Conservation (phyloP, 2,329 filamentous ascomycete species). For the Volutella citrinella region DNA sequence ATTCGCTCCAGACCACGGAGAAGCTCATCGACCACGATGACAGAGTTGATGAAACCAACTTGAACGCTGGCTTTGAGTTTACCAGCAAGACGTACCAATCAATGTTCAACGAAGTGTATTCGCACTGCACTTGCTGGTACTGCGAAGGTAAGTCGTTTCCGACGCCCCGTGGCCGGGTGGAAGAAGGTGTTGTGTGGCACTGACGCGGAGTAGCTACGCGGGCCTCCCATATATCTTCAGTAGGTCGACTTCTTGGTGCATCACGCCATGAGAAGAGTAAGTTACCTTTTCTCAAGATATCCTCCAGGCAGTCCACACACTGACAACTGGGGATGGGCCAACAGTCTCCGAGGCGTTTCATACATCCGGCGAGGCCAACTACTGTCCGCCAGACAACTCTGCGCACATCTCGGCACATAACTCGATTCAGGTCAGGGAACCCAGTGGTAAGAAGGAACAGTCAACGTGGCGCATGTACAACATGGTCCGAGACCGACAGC, state of each 20-base stretch:
- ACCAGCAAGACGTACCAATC: slow-evolving; percentile 70
- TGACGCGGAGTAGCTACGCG: too few relatives aligned
- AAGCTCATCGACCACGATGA: slow-evolving; percentile 80
- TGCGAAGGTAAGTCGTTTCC: too few relatives aligned
- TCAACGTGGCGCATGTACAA: too few relatives aligned
- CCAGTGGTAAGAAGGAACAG: too few relatives aligned
- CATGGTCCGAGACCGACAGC: too few relatives aligned
- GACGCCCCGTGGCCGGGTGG: too few relatives aligned
- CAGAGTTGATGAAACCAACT: slow-evolving; percentile 67
- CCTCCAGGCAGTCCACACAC: accelerated
- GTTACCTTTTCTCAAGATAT: neutral
- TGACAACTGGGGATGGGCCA: neutral
- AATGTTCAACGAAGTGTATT: slow-evolving; percentile 64
- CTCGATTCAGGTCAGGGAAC: slow-evolving; percentile 42
- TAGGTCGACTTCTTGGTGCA: slow-evolving; percentile 43
- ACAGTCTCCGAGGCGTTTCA: slow-evolving; percentile 41
- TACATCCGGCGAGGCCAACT: slow-evolving; percentile 43
- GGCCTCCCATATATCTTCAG: slow-evolving; percentile 44
- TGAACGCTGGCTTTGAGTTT: slow-evolving; percentile 67
- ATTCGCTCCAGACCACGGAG: slow-evolving; percentile 43
- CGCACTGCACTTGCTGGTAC: slow-evolving; percentile 79
- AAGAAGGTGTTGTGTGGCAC: too few relatives aligned
- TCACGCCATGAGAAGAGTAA: slow-evolving; percentile 44
- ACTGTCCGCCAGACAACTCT: slow-evolving; percentile 54
- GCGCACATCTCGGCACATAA: slow-evolving; percentile 75